Evolutionary conservation across 2,329 filamentous ascomycete species (phyloP), one percentile per base, ranked within the genome.

Genomic region (Lasiodiplodia citricola): DNA sequence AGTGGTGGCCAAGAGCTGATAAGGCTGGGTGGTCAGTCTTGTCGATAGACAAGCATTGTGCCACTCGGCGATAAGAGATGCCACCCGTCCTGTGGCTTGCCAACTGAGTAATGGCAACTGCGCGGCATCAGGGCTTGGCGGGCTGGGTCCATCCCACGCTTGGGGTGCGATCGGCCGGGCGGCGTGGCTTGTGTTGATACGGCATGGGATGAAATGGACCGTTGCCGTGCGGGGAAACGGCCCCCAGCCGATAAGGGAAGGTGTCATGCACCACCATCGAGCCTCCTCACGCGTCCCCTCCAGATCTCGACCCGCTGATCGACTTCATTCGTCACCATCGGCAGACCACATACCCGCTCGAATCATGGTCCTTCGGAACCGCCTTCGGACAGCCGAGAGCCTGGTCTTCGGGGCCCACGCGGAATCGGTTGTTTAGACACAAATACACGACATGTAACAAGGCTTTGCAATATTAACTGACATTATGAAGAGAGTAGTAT

Each of bases 11-110:
- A 54, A 52, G 44, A 8, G 13, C 18, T 21, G 60, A 54, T 41
- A 64, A 64, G 38, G 16, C 38, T 28, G 25, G 10, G 31, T n/a
- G 41, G 21, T 35, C 3, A 38, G 41, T 50, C 58, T 62, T 62
- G 47, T 13, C 18, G 28, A 52, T 25, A 35, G 41, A 38, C 47
- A 64, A 64, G 60, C 60, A 64, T 52, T 52, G 60, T 44, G 60
- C 47, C 14, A 10, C 23, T 64, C 60, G 60, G 60, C 60, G 60
- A 64, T 64, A 64, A 64, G 28, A 52, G n/a, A 13, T 4, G 44
- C 18, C 31, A 21, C 60, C 60, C 44, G 60, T 13, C 58, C 28
- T 63, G 28, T 28, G 8, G 28, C 28, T 28, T 38, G 13, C 57
- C 44, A 50, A 37, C 37, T 44, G 56, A 44, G 56, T 60, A 44